Percentiles rank a stretch among this genome's conserved stretches.
These are phyloP conservation scores for Tricholoma hemisulphureum DNA, from an alignment of 768 basidiomycete genomes.

Conservation along the genomic window DNA sequence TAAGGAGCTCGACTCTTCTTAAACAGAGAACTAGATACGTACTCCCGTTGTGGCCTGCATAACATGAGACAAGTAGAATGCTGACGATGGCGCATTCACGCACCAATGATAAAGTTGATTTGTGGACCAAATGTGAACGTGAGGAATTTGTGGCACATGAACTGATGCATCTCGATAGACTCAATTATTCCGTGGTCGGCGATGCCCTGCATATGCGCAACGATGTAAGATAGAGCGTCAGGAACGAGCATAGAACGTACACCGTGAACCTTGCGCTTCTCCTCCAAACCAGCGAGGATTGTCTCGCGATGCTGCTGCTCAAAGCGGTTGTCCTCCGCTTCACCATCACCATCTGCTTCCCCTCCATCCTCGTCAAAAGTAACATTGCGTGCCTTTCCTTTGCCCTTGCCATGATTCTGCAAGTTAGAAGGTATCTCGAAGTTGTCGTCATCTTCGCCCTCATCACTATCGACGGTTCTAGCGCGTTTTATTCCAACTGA, in stretches of 20 bases:
- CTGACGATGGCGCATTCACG: constrained; percentile 15
- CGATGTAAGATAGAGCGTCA: constrained; percentile 3
- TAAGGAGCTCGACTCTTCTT: not conserved
- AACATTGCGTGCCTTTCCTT: constrained; percentile 28
- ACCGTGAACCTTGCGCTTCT: constrained; percentile 44
- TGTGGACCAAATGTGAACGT: constrained; percentile 86
- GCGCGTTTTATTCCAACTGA: constrained; percentile 31
- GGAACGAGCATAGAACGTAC: constrained; percentile 31
- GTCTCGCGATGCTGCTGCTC: constrained; percentile 59
- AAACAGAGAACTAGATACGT: not conserved
- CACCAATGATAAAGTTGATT: constrained; percentile 96
- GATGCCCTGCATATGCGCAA: constrained; percentile 49
- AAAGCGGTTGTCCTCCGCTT: constrained; percentile 63
- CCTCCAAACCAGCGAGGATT: constrained; percentile 54
- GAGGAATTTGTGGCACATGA: constrained; percentile 92
- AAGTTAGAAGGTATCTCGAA: constrained; percentile 15
- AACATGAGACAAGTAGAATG: constrained; percentile 4
- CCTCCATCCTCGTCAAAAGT: constrained; percentile 20
- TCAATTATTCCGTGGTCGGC: constrained; percentile 90
- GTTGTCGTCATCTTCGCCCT: constrained; percentile 20
- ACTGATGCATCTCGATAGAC: constrained; percentile 82
- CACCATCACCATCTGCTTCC: constrained; percentile 38
- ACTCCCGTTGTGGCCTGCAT: constrained; percentile 89
- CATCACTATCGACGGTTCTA: constrained; percentile 29
- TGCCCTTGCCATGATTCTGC: constrained; percentile 17